Evolutionary conservation across 306 rosid genomes (phyloP), one percentile per base, ranked within the genome.

Genomic region (Cicer chorassanicum): DNA sequence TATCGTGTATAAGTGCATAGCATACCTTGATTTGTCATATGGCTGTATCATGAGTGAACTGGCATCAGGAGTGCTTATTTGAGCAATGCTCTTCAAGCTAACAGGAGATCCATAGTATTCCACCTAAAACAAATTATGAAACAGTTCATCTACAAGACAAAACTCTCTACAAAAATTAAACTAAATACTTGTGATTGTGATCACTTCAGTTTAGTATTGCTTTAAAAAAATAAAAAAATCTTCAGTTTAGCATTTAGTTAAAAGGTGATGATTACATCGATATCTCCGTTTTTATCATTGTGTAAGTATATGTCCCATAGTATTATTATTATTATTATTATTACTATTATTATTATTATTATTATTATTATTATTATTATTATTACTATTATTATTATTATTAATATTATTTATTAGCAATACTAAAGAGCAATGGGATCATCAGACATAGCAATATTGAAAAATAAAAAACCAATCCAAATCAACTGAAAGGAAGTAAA

Each of bases 21-120:
- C 71, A 66, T 88, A 92, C 99, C 98, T 90, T 81, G 99, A 90
- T 77, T 92, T 92, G 87, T 95, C 99, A 36, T 90, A 95, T 6
- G 99, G 99, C 80, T 89, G 89, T 66, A 95, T 82, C 87, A 92
- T 70, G 74, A 95, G 88, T 73, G 98, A 95, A 75, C 88, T 85
- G 41, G 89, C 87, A 84, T 95, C 99, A 48, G 97, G 98, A 70
- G 96, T 84, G 83, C 93, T 95, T 70, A 95, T 88, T 87, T 95
- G 97, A 81, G 99, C 99, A 70, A 95, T 89, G 88, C 86, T 89
- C 87, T 95, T 95, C 91, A 95, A 87, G 89, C 89, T 84, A 75
- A 87, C 97, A 8, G 99, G 99, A 57, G 79, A 86, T 67, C 99
- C 99, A 75, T 95, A 95, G 80, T 95, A 95, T 65, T 95, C 98